Conservation (phyloP, 208 protist genomes). For the Crithidia acanthocephali region DNA sequence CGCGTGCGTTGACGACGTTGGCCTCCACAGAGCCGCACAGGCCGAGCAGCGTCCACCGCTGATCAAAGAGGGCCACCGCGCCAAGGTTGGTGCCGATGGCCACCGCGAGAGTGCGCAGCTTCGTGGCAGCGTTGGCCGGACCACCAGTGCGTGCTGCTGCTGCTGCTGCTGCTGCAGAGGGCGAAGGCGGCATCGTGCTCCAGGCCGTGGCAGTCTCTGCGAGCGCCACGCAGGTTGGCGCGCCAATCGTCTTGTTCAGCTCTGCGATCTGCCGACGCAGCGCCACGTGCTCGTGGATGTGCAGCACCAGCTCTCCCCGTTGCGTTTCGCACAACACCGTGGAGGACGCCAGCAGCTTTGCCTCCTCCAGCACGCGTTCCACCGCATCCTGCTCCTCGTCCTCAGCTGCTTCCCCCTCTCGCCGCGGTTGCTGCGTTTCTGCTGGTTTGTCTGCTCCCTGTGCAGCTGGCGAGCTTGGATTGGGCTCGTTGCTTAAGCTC, state of each 20-base stretch:
- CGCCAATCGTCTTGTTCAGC: constrained; percentile 38
- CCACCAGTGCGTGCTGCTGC: no score
- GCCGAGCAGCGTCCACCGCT: constrained; percentile 23
- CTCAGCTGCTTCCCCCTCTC: not conserved
- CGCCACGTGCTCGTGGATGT: constrained; percentile 65
- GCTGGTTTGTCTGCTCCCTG: not conserved
- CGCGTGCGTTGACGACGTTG: constrained; percentile 39
- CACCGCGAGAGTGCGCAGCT: constrained; percentile 12
- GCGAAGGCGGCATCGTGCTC: no score
- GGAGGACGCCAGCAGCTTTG: constrained; percentile 50
- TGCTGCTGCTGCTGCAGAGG: no score
- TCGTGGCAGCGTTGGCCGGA: not conserved
- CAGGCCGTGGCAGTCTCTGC: constrained; percentile 12
- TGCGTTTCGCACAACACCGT: constrained; percentile 27
- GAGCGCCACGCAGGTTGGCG: constrained; percentile 53
- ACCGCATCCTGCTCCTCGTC: constrained; percentile 40
- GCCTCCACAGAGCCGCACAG: constrained; percentile 25
- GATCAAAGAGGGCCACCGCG: constrained; percentile 59
- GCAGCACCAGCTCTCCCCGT: constrained; percentile 45
- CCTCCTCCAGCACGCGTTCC: constrained; percentile 51
- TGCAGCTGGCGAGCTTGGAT: not conserved
- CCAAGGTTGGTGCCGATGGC: constrained; percentile 72
- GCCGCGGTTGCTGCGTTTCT: not conserved
- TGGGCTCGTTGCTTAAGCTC: constrained; percentile 4
- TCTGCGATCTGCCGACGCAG: constrained; percentile 43